These are phyloP conservation scores for Potentilla sterilis DNA, from an alignment of 306 rosid species.

Conservation along the genomic window DNA sequence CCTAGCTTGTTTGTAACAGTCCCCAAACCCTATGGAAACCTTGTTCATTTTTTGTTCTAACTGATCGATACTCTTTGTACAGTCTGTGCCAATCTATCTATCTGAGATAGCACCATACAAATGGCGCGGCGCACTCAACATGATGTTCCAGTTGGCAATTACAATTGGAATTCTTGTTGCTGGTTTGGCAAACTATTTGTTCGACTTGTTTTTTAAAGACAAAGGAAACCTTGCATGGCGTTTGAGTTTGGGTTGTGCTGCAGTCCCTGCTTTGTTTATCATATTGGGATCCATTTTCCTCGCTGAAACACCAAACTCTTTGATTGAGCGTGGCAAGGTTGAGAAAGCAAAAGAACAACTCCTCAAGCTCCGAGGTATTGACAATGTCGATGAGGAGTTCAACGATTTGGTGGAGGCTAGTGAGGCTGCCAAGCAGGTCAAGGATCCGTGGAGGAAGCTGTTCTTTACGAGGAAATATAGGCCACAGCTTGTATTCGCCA, in stretches of 20 bases:
- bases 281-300: conserved; percentile 52
- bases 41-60: not conserved
- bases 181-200: conserved; percentile 55
- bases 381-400: conserved; percentile 56
- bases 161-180: conserved; percentile 70
- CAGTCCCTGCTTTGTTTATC: conserved; percentile 64
- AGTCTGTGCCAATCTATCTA: conserved; percentile 79
- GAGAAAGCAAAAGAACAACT: conserved; percentile 51
- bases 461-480: conserved; percentile 54
- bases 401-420: conserved; percentile 55
- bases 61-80: not conserved
- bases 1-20: too few relatives aligned
- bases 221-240: conserved; percentile 71
- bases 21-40: not conserved
- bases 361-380: conserved; percentile 40
- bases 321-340: conserved; percentile 45
- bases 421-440: conserved; percentile 44
- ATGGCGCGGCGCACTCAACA: conserved; percentile 62
- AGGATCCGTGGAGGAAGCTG: conserved; percentile 50
- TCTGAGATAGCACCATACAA: conserved; percentile 75
- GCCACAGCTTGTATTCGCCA: conserved; percentile 62
- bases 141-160: conserved; percentile 72
- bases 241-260: conserved; percentile 70
- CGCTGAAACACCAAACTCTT: conserved; percentile 75
- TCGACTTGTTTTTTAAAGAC: conserved; percentile 25